Conservation (phyloP, 1,284 basidiomycete species). For the Ceratobasidium sp. region DNA sequence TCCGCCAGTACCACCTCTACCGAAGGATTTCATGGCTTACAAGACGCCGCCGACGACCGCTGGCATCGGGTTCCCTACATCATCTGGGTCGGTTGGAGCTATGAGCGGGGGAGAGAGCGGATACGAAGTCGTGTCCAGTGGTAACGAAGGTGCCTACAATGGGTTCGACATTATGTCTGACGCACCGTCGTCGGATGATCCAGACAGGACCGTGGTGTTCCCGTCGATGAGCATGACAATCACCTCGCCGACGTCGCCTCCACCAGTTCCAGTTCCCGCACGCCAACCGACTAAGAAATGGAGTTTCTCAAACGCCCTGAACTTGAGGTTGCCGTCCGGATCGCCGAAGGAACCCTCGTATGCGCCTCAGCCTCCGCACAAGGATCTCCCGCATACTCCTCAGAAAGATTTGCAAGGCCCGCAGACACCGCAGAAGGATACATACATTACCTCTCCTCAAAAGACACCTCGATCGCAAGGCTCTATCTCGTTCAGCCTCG, state of each 20-base stretch:
- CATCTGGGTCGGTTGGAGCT: conserved; percentile 40
- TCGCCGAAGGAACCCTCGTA: conserved; percentile 43
- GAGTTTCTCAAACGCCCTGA: conserved; percentile 93
- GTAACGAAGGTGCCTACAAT: not conserved
- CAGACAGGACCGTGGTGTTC: conserved; percentile 58
- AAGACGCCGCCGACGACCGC: conserved; percentile 71
- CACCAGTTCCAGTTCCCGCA: conserved; percentile 58
- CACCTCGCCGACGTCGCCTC: conserved; percentile 53
- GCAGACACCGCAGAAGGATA: conserved; percentile 25
- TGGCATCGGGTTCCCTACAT: conserved; percentile 62
- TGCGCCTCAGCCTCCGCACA: conserved; percentile 9
- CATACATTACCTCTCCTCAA: conserved; percentile 15
- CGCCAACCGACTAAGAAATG: conserved; percentile 81
- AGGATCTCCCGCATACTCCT: not conserved
- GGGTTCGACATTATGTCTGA: conserved; percentile 24
- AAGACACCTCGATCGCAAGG: conserved; percentile 32
- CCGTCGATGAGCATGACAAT: conserved; percentile 68
- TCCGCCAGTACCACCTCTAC: conserved; percentile 95
- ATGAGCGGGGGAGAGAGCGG: not conserved
- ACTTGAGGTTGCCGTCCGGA: conserved; percentile 67
- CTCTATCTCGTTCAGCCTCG: conserved; percentile 25
- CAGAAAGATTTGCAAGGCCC: conserved; percentile 14
- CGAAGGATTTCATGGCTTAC: conserved; percentile 86
- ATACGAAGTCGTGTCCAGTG: no score
- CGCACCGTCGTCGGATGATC: conserved; percentile 45